These are phyloP conservation scores for Casuarina glauca DNA, from an alignment of 306 rosid genomes.

Conservation along the genomic window DNA sequence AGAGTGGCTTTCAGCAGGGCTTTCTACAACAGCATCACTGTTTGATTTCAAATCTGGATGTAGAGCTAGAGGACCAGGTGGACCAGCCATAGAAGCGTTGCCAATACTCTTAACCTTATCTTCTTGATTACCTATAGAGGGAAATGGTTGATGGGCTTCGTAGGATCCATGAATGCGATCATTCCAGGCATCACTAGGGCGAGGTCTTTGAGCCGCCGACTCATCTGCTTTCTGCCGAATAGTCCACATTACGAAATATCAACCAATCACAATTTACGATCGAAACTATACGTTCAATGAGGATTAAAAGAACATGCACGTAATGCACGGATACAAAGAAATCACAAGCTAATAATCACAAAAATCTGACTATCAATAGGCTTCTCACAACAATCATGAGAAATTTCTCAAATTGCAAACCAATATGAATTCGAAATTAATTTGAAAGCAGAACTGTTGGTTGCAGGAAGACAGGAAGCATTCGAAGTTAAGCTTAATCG, in stretches of 20 bases:
- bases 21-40: slow-evolving; percentile 38
- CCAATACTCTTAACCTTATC: slow-evolving; percentile 29
- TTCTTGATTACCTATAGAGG: slow-evolving; percentile 38
- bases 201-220: slow-evolving; percentile 43
- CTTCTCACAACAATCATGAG: background rate
- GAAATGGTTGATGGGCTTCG: slow-evolving; percentile 47
- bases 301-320: background rate
- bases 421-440: background rate
- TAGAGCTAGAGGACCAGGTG: slow-evolving; percentile 36
- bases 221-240: slow-evolving; percentile 61
- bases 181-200: slow-evolving; percentile 45
- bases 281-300: background rate
- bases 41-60: slow-evolving; percentile 32
- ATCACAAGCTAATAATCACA: background rate
- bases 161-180: slow-evolving; percentile 46
- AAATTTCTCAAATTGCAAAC: background rate
- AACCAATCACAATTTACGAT: background rate
- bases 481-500: no score
- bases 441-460: background rate
- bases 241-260: slow-evolving; percentile 5
- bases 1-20: slow-evolving; percentile 33
- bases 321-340: background rate
- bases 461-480: background rate
- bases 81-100: slow-evolving; percentile 32
- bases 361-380: background rate